These are phyloP conservation scores for Forsythia viridissima DNA, from an alignment of 257 asterid species.

Conservation along the genomic window DNA sequence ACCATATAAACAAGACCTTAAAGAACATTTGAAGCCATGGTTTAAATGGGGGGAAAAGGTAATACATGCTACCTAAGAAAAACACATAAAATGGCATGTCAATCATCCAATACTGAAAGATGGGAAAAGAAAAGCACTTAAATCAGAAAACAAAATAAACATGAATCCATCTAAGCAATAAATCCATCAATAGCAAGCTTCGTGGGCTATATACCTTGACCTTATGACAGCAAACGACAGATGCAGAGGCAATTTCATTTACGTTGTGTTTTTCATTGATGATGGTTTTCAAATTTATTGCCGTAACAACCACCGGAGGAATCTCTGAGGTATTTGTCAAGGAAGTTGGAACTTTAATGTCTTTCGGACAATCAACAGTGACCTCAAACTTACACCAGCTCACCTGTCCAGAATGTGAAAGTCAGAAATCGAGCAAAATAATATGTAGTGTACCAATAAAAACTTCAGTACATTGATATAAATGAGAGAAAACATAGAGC, in stretches of 20 bases:
- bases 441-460: neutral
- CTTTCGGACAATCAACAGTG: slow-evolving; percentile 69
- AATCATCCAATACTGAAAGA: slow-evolving; percentile 5
- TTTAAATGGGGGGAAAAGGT: neutral
- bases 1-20: slow-evolving; percentile 10
- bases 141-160: neutral
- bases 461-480: neutral
- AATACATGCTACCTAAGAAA: neutral
- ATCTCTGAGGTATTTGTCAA: slow-evolving; percentile 53
- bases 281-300: slow-evolving; percentile 83
- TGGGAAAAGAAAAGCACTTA: neutral
- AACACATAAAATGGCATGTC: neutral
- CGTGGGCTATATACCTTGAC: slow-evolving; percentile 66
- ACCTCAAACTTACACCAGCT: slow-evolving; percentile 99
- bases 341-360: slow-evolving; percentile 61
- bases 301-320: slow-evolving; percentile 84
- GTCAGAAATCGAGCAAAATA: neutral
- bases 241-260: slow-evolving; percentile 91
- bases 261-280: slow-evolving; percentile 75
- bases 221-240: slow-evolving; percentile 85
- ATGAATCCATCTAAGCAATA: neutral
- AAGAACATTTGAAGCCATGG: slow-evolving; percentile 15
- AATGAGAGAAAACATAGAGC: slow-evolving; percentile 20
- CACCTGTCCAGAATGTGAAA: slow-evolving; percentile 57
- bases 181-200: slow-evolving; percentile 27